Conservation (phyloP, 805 yeast genomes). For the Naumovozyma dairenensis region DNA sequence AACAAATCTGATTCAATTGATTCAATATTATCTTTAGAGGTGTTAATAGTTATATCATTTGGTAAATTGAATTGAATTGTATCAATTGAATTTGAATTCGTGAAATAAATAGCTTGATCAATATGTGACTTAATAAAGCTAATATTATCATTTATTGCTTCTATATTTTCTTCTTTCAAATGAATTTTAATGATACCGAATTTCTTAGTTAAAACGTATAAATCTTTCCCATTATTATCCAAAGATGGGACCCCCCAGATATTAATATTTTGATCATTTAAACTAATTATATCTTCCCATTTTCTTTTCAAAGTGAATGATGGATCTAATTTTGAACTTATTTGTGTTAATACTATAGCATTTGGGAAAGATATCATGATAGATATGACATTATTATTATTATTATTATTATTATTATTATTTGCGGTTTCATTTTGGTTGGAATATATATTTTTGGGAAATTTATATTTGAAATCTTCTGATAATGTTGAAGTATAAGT, state of each 20-base stretch:
- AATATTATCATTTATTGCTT: slow-evolving; percentile 12
- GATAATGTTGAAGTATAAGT: slow-evolving; percentile 30
- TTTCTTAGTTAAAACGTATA: too few species aligned
- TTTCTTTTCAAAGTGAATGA: slow-evolving; percentile 32
- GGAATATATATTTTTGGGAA: slow-evolving; percentile 11
- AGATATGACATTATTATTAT: slow-evolving; percentile 22
- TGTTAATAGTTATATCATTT: slow-evolving; percentile 35
- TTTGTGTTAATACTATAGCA: slow-evolving; percentile 58
- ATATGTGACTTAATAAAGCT: slow-evolving; percentile 58
- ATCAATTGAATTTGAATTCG: slow-evolving; percentile 33
- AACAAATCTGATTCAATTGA: slow-evolving; percentile 45
- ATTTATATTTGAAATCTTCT: neutral
- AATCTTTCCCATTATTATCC: too few species aligned
- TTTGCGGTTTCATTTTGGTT: slow-evolving; percentile 6
- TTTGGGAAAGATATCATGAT: slow-evolving; percentile 52
- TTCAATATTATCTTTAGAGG: too few species aligned
- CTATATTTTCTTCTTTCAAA: slow-evolving; percentile 24
- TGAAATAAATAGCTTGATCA: slow-evolving; percentile 71
- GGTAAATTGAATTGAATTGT: slow-evolving; percentile 43
- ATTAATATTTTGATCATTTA: slow-evolving; percentile 42
- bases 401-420: slow-evolving; percentile 4
- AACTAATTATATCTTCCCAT: slow-evolving; percentile 75
- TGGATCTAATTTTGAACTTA: slow-evolving; percentile 32
- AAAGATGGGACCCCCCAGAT: too few species aligned
- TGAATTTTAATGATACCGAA: slow-evolving; percentile 57